Evolutionary conservation across 352 stramenopile species (phyloP), one percentile per base, ranked within the genome.

Genomic region (Peronosclerospora sorghi): DNA sequence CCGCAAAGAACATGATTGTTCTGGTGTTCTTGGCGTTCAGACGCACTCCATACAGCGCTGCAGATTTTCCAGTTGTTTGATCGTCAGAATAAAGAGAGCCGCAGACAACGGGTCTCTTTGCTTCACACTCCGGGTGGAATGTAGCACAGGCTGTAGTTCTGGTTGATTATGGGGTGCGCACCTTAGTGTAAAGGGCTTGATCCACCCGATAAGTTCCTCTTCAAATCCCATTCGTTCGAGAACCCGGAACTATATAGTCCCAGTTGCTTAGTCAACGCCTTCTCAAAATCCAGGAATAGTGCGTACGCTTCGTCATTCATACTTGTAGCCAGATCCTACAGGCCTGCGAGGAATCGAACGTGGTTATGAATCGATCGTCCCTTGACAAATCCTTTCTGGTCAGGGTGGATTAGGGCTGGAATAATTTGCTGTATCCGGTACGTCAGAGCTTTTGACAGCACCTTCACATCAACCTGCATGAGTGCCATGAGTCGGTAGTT

Each of bases 401-500:
- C 26, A 12, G 26, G 14, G 20, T 45, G 39, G 6, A 36, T 20
- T 9, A 45, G 18, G 24, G 8, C 8, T 10, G 6, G 7, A 7
- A 29, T 13, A 12, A 30, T 8, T n/a, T 30, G 34, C 6, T 40
- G 34, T n/a, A 32, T 3, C 32, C 21, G 36, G n/a, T 43, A 43
- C 21, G 21, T 30, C 36, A 43, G 36, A n/a, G 23, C 24, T n/a
- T 43, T 43, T 18, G 36, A 44, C 12, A 32, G 34, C 8, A 23
- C 20, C n/a, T 12, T 40, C 8, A 26, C 34, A 26, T 44, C 37
- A 8, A 50, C 41, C 10, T 32, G 48, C 10, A 56, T 43, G 10
- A 56, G 15, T 0, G 35, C 7, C 9, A 56, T 56, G 0, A 28
- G 40, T 1, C 35, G 19, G 18, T 27, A 50, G 8, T 45, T 56